Base-by-base conservation (phyloP, 169 alveolate genomes). In the Plasmodium berghei region DNA sequence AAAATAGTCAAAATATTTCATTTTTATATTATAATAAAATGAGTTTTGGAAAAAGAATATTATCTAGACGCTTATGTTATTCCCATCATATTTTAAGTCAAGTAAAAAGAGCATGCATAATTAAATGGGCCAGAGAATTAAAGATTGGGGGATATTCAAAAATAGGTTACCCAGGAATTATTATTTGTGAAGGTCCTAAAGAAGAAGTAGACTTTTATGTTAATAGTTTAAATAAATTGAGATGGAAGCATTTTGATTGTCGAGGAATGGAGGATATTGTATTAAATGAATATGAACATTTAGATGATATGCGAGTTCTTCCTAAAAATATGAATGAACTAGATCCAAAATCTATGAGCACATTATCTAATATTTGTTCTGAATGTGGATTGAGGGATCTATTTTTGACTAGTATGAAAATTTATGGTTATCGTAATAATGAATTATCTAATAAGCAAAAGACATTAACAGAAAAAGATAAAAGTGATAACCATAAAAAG, bases 131-230 rank as follows among this genome's bases (percentile, higher is more conserved):
- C n/a, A 64, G 58, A 59, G 92, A 92, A 56, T 87, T 92, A 56
- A 89, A 55, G 24, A 90, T 92, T 64, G 95, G 95, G 12, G 95
- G 95, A 9, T 92, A 88, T 86, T 92, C 94, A 49, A 92, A 92
- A 80, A 92, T 92, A 14, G 95, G 95, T 12, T 92, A 92, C 55
- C 95, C 95, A 6, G 95, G 95, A 10, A 92, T 92, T 9, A 92
- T 92, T 56, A 85, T 92, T 72, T 85, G 92, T 54, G 95, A 92
- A 42, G 95, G 95, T 1, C 87, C 89, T n/a, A 92, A 92, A 67
- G 93, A 92, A 2, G 90, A 92, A 61, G 92, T 92, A 34, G 88
- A 89, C 14, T 92, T 89, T 62, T 92, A 92, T 80, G 70, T 73
- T 34, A 77, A 92, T 63, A 92, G 95, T 71, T 88, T 92, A 69